These are phyloP conservation scores for Neospora caninum DNA, from an alignment of 169 alveolate species.

Conservation along the genomic window DNA sequence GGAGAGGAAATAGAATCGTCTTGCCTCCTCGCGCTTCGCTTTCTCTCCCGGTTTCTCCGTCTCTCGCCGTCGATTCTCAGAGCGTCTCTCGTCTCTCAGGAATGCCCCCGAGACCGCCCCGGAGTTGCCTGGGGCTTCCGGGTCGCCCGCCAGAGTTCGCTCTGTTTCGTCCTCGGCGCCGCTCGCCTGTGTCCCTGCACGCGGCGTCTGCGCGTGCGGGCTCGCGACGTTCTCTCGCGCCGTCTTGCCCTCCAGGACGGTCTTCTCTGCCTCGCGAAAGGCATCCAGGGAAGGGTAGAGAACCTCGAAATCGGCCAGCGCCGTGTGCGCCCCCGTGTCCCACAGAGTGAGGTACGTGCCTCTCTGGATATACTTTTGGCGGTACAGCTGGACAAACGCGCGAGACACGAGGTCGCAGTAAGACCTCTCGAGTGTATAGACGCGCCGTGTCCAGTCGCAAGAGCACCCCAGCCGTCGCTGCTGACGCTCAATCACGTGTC, in stretches of 20 bases:
- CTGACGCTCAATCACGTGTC: not conserved
- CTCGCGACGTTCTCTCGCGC: not conserved
- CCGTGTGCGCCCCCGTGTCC: not conserved
- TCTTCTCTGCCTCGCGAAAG: not conserved
- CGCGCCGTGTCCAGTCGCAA: not conserved
- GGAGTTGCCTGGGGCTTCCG: too few relatives aligned
- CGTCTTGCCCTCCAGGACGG: not conserved
- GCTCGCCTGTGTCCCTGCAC: too few relatives aligned
- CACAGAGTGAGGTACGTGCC: not conserved
- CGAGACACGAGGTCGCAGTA: not conserved
- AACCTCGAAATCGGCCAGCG: constrained; percentile 16
- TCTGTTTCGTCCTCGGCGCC: too few relatives aligned
- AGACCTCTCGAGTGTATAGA: not conserved
- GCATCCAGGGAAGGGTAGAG: not conserved
- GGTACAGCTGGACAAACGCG: not conserved
- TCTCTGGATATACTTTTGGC: not conserved
- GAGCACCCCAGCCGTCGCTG: constrained; percentile 26
- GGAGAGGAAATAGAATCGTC: too few relatives aligned
- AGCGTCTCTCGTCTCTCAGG: too few relatives aligned
- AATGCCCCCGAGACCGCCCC: too few relatives aligned
- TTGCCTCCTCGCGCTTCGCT: not conserved
- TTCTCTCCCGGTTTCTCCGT: not conserved
- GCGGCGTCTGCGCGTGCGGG: too few relatives aligned
- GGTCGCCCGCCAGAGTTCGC: too few relatives aligned
- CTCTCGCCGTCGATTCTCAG: too few relatives aligned